Evolutionary conservation across 2,329 filamentous ascomycete species (phyloP).

Genomic region (Microdochium bolleyi): DNA sequence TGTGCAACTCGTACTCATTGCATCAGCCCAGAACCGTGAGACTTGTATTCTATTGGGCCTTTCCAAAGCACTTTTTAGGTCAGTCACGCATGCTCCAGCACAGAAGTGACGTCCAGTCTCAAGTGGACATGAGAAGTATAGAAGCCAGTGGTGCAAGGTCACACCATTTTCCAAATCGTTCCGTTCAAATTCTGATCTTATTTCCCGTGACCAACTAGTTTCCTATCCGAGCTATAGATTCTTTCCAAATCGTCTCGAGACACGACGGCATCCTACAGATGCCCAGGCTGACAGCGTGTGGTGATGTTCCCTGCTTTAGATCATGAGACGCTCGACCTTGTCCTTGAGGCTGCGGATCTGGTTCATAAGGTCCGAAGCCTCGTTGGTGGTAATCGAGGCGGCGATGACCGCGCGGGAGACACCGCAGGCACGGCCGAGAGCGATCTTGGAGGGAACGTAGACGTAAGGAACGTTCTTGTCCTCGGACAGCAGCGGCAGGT

Average conservation of each 20-base stretch:
- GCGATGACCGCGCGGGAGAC: slow-evolving; percentile 84
- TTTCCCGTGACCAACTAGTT: neutral
- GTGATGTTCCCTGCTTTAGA: slow-evolving; percentile 46
- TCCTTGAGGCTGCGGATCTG: slow-evolving; percentile 88
- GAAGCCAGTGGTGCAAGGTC: too few relatives aligned
- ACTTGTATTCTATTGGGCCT: too few relatives aligned
- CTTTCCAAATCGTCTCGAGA: neutral
- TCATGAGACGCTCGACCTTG: slow-evolving; percentile 92
- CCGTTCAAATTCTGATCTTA: neutral
- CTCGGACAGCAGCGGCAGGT: slow-evolving; percentile 82
- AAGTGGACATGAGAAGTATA: too few relatives aligned
- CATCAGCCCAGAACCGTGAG: too few relatives aligned
- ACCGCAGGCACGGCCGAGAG: slow-evolving; percentile 82
- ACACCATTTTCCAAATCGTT: too few relatives aligned
- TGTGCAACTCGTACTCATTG: too few relatives aligned
- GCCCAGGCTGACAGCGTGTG: neutral
- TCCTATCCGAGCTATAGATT: neutral
- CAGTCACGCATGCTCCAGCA: too few relatives aligned
- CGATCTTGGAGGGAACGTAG: slow-evolving; percentile 58
- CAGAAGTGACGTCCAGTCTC: too few relatives aligned
- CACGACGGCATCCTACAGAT: neutral
- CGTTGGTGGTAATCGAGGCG: slow-evolving; percentile 83
- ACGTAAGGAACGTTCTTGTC: slow-evolving; percentile 62
- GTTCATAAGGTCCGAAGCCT: slow-evolving; percentile 76
- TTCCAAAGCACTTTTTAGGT: too few relatives aligned